Percentiles rank a stretch among this genome's conserved stretches.
Conservation (phyloP, 352 stramenopile genomes). For the Pythium scleroteichum region DNA sequence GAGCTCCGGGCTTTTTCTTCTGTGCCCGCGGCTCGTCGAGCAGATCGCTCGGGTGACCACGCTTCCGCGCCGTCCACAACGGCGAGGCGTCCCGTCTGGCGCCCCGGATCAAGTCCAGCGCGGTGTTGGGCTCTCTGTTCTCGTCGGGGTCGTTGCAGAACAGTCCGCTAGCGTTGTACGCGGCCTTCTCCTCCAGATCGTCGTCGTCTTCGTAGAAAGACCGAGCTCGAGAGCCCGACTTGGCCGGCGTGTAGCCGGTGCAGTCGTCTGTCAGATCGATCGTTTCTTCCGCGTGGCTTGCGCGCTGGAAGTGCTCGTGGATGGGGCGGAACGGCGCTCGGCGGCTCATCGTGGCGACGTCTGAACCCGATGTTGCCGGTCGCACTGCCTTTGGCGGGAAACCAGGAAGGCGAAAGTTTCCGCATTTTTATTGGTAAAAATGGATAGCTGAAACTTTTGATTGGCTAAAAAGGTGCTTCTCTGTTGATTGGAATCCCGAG, state of each 20-base stretch:
- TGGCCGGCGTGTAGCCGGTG: constrained; percentile 6
- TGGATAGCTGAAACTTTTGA: too few species aligned
- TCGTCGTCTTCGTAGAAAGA: constrained; percentile 62
- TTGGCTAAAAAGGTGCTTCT: constrained; percentile 12
- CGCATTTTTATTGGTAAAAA: neutral
- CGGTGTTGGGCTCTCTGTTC: constrained; percentile 52
- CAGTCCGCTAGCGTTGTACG: neutral
- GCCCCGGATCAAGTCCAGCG: constrained; percentile 49
- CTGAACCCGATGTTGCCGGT: too few species aligned
- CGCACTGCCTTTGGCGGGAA: constrained; percentile 5
- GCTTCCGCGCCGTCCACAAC: constrained; percentile 12
- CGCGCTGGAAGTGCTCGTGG: constrained; percentile 57
- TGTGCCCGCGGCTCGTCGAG: constrained; percentile 5
- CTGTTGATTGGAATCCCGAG: too few species aligned
- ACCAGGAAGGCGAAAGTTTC: neutral
- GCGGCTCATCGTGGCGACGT: constrained; percentile 10
- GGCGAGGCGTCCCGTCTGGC: neutral
- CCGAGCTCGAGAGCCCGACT: constrained; percentile 5
- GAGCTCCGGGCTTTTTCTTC: constrained; percentile 7
- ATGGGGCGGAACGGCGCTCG: constrained; percentile 47
- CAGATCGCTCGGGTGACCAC: constrained; percentile 11
- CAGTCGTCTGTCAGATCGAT: constrained; percentile 58
- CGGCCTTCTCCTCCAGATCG: constrained; percentile 24
- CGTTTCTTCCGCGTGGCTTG: constrained; percentile 18
- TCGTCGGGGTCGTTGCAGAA: constrained; percentile 21